Percentiles rank a stretch among this genome's conserved stretches.
Evolutionary conservation across 345 rosid genomes (phyloP).

Genomic region (Populus pruinosa): DNA sequence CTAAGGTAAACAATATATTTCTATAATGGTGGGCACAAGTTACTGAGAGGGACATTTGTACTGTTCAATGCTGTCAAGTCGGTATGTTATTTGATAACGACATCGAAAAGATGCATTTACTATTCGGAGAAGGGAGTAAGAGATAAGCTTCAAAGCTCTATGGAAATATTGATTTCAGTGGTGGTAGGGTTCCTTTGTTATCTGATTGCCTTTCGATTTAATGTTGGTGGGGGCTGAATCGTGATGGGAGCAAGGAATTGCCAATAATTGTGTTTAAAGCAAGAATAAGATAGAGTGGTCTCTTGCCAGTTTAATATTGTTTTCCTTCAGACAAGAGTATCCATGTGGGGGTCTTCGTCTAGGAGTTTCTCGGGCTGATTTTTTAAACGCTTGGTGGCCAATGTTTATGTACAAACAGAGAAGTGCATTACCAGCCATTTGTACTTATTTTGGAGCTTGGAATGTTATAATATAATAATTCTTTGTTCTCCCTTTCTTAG

Average conservation of each 20-base stretch:
- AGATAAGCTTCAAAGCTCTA: slow-evolving; percentile 30
- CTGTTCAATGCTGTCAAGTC: slow-evolving; percentile 15
- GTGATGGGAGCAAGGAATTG: slow-evolving; percentile 28
- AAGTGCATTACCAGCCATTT: slow-evolving; percentile 32
- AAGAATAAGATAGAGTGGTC: slow-evolving; percentile 24
- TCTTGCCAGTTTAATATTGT: slow-evolving; percentile 25
- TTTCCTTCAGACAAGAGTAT: slow-evolving; percentile 35
- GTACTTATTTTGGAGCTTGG: neutral
- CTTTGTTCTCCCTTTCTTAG: neutral
- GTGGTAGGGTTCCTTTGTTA: slow-evolving; percentile 28
- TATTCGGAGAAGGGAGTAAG: slow-evolving; percentile 23
- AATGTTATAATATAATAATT: neutral
- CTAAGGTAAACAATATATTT: neutral
- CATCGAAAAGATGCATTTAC: slow-evolving; percentile 11
- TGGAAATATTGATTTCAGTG: slow-evolving; percentile 33
- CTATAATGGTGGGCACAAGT: neutral
- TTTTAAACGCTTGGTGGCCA: slow-evolving; percentile 26
- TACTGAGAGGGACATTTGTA: neutral
- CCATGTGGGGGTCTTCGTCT: slow-evolving; percentile 35
- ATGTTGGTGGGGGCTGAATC: slow-evolving; percentile 23
- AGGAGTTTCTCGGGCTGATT: slow-evolving; percentile 16
- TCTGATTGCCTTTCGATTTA: slow-evolving; percentile 19
- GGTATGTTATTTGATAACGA: slow-evolving; percentile 16
- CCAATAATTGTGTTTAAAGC: slow-evolving; percentile 43
- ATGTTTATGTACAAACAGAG: slow-evolving; percentile 25